phyloP scores from a whole-genome alignment of 768 basidiomycete genomes.

The Sutorius australiensis region DNA sequence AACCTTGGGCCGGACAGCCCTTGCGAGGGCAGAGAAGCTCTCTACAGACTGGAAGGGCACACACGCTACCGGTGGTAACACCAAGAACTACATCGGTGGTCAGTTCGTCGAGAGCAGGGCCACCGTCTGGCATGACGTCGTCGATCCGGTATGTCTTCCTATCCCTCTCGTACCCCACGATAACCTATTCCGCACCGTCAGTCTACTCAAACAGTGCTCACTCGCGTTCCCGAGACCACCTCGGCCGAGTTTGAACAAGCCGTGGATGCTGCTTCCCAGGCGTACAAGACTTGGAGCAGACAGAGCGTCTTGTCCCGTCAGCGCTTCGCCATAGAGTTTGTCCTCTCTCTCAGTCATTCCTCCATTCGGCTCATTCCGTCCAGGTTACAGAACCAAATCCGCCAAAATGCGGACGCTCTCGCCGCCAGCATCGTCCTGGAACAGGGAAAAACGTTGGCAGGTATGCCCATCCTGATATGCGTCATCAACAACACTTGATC shows the following conservation, averaged over 20 bases:
- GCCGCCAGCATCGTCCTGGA: conserved; percentile 89
- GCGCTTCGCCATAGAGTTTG: conserved; percentile 83
- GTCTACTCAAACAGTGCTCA: conserved; percentile 89
- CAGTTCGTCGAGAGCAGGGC: conserved; percentile 83
- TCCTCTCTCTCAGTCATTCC: conserved; percentile 11
- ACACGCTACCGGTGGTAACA: conserved; percentile 75
- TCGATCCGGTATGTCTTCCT: conserved; percentile 71
- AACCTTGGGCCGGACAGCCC: conserved; percentile 53
- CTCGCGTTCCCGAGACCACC: conserved; percentile 88
- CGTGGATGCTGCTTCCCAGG: conserved; percentile 76
- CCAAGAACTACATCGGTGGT: conserved; percentile 90
- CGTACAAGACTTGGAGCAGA: conserved; percentile 85
- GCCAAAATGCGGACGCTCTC: conserved; percentile 80
- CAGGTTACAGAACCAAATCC: conserved; percentile 84
- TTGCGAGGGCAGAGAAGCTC: conserved; percentile 62
- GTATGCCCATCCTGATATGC: conserved; percentile 35
- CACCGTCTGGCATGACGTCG: conserved; percentile 77
- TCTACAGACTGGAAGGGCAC: conserved; percentile 85
- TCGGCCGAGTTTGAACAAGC: conserved; percentile 76
- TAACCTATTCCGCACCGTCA: conserved; percentile 28
- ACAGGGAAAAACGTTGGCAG: conserved; percentile 91
- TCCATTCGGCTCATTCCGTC: conserved; percentile 1
- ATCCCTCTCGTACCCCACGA: neutral
- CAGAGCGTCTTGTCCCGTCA: conserved; percentile 85
- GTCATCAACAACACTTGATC: neutral